These are phyloP conservation scores for Escovopsis sp. DNA, from an alignment of 2,329 filamentous ascomycete species.

Conservation along the genomic window DNA sequence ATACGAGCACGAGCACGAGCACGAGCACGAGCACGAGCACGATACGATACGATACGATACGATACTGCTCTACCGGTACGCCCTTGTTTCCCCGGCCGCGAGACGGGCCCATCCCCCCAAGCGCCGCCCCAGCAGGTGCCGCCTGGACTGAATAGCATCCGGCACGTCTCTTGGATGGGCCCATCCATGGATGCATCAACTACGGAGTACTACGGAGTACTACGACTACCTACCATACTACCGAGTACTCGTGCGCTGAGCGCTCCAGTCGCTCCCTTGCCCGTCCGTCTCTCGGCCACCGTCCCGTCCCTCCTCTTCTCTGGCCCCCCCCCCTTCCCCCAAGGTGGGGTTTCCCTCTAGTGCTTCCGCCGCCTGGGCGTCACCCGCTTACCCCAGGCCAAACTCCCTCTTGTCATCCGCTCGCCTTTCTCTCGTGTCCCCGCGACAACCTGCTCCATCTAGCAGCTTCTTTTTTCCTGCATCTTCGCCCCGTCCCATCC, in stretches of 20 bases:
- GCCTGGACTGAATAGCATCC: neutral
- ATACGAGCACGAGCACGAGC: no score
- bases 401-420: neutral
- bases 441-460: conserved; percentile 5
- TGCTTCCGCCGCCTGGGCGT: conserved; percentile 11
- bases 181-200: no score
- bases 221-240: neutral
- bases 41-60: no score
- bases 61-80: no score
- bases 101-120: no score
- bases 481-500: neutral
- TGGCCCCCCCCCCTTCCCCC: neutral
- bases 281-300: conserved; percentile 15
- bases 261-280: conserved; percentile 3
- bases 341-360: conserved; percentile 16
- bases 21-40: no score
- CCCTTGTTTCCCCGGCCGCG: no score
- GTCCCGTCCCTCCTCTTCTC: conserved; percentile 12
- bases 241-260: conserved; percentile 3
- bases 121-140: neutral
- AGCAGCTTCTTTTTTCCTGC: neutral
- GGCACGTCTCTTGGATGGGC: no score
- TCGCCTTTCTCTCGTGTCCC: conserved; percentile 2
- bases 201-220: no score
- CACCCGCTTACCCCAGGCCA: conserved; percentile 5